Percentiles rank a stretch among this genome's conserved stretches.
Conservation (phyloP, 2,329 filamentous ascomycete species). For the Fusarium nisikadoi region DNA sequence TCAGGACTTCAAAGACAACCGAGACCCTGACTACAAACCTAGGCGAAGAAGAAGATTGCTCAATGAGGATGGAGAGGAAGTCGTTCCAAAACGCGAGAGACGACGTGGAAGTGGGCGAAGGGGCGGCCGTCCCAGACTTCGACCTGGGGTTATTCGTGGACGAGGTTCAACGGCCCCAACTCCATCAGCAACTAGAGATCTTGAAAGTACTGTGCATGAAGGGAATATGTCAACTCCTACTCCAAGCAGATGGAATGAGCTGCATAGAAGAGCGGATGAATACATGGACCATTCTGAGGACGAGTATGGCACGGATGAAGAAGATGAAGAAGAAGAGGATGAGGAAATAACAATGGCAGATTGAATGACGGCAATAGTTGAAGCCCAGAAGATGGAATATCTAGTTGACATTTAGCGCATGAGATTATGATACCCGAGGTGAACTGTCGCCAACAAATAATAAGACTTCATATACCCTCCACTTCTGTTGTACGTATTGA, state of each 20-base stretch:
- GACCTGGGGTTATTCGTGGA: conserved; percentile 29
- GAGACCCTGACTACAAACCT: conserved; percentile 54
- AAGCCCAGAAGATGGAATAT: neutral
- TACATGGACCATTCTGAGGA: conserved; percentile 45
- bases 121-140: conserved; percentile 37
- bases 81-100: conserved; percentile 35
- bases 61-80: conserved; percentile 43
- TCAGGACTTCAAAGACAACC: conserved; percentile 55
- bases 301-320: conserved; percentile 41
- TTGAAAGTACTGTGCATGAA: conserved; percentile 16
- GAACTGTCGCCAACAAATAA: conserved; percentile 18
- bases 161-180: conserved; percentile 5
- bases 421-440: conserved; percentile 43
- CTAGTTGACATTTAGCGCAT: conserved; percentile 17
- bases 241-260: conserved; percentile 49
- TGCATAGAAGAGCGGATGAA: conserved; percentile 42
- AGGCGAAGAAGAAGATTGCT: conserved; percentile 44
- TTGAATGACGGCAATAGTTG: neutral
- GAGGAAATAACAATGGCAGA: conserved; percentile 44
- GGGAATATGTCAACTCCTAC: conserved; percentile 49
- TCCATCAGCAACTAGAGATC: conserved; percentile 24
- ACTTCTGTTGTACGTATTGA: neutral
- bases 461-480: neutral
- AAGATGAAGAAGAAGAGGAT: conserved; percentile 45
- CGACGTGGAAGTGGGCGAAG: conserved; percentile 31